These are phyloP conservation scores for Stellera chamaejasme DNA, from an alignment of 345 rosid species.

Conservation along the genomic window DNA sequence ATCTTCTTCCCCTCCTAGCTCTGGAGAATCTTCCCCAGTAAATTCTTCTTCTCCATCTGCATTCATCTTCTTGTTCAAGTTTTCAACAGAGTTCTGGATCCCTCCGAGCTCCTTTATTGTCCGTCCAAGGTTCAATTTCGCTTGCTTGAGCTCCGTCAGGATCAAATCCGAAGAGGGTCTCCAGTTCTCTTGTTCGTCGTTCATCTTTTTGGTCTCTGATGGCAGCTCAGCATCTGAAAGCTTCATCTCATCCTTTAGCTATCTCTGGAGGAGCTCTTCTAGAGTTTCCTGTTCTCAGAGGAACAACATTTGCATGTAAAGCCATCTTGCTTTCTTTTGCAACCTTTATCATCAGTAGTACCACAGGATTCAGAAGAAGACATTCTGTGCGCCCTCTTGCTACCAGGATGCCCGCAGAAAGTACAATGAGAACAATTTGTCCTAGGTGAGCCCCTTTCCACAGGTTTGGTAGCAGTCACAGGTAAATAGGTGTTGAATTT, in stretches of 20 bases:
- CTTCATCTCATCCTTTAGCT: constrained; percentile 34
- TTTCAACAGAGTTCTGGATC: constrained; percentile 75
- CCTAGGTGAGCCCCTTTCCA: constrained; percentile 26
- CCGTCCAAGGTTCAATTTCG: constrained; percentile 74
- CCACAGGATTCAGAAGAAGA: constrained; percentile 55
- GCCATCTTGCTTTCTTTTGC: constrained; percentile 47
- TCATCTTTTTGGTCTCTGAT: constrained; percentile 37
- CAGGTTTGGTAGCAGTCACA: constrained; percentile 22
- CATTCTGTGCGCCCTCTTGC: constrained; percentile 54
- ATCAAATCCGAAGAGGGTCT: constrained; percentile 64
- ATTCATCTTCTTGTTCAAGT: constrained; percentile 63
- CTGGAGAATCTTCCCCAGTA: constrained; percentile 53
- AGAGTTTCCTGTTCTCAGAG: no score
- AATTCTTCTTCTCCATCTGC: constrained; percentile 57
- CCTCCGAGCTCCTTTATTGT: constrained; percentile 73
- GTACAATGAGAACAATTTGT: constrained; percentile 64
- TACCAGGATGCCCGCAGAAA: constrained; percentile 87
- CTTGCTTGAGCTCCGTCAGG: constrained; percentile 80
- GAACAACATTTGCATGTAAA: constrained; percentile 61
- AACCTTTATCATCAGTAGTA: constrained; percentile 30
- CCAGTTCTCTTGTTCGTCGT: constrained; percentile 33
- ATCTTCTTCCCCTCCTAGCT: constrained; percentile 19
- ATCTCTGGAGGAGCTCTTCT: no score
- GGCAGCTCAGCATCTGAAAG: constrained; percentile 41
- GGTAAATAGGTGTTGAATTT: constrained; percentile 25